Evolutionary conservation across 768 basidiomycete genomes (phyloP), one percentile per base, ranked within the genome.

Genomic region (Mycena kentingensis): DNA sequence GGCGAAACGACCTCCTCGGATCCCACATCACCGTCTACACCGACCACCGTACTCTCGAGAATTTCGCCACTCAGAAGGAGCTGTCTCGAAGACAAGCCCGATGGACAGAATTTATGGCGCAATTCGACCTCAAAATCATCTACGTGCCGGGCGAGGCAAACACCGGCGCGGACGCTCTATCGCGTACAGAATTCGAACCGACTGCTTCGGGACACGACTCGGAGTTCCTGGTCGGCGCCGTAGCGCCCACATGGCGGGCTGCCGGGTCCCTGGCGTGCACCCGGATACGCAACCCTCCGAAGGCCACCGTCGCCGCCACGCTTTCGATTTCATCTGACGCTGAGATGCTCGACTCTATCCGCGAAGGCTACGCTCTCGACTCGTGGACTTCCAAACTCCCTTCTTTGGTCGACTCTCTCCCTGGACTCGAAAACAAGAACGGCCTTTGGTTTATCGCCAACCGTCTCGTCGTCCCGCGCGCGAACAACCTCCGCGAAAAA

Each of bases 81-180:
- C 50, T 73, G 0, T 70, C 63, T 0, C 52, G 60, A 0, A 46
- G 58, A 0, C 72, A 73, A 34, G 52, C 56, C 0, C 45, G 62
- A 0, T 73, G 73, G 73, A 41, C 54, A 27, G 54, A 70, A 57
- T 62, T 62, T 31, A 38, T 74, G 2, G 49, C 63, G 0, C 63
- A 75, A 22, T 74, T 63, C 46, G 66, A 73, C 26, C 65, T 62
- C 49, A 25, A 50, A 0, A 71, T 75, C 21, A 46, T 42, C 1
- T 75, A 75, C 51, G 53, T 75, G 18, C n/a, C 26, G 0, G 74
- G 73, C 0, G 60, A 67, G 15, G 59, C 66, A 11, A 74, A 75
- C 51, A 58, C 56, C 7, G 63, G 62, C 2, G 67, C 73, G 0
- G 70, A 77, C 46, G 63, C 70, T 0, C 55, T 77, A 1, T 75